These are phyloP conservation scores for Capsicum chinense DNA, from an alignment of 257 asterid species.

Conservation along the genomic window DNA sequence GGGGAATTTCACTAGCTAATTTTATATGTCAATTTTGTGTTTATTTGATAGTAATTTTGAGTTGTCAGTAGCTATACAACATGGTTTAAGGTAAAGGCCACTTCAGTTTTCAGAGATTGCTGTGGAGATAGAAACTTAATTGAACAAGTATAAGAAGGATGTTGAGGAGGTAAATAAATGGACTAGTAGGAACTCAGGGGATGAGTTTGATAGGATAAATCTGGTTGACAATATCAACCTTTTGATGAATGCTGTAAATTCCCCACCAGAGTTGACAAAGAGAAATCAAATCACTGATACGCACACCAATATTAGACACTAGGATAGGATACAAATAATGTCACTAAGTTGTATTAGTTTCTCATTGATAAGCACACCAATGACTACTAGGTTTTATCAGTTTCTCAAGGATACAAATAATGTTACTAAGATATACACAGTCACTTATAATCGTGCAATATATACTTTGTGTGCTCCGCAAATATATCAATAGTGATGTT, in stretches of 20 bases:
- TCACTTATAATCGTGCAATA: too few species aligned
- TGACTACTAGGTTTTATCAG: too few species aligned
- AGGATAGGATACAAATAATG: too few species aligned
- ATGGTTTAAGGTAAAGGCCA: constrained; percentile 94
- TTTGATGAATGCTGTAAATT: constrained; percentile 92
- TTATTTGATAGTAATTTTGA: constrained; percentile 91
- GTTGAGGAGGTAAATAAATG: constrained; percentile 91
- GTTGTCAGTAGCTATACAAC: constrained; percentile 85
- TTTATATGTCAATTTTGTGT: constrained; percentile 94
- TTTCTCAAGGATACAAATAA: too few species aligned
- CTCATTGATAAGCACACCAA: too few species aligned
- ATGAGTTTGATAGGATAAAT: constrained; percentile 86
- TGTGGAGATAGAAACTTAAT: constrained; percentile 78
- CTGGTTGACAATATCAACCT: constrained; percentile 87
- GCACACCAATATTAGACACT: constrained; percentile 68
- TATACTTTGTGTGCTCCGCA: too few species aligned
- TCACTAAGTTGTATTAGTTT: too few species aligned
- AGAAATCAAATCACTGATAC: constrained; percentile 82
- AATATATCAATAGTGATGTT: too few species aligned
- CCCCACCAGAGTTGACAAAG: constrained; percentile 91
- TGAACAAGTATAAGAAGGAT: constrained; percentile 81
- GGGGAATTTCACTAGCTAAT: constrained; percentile 71
- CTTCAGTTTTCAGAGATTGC: constrained; percentile 95
- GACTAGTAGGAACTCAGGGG: constrained; percentile 81
- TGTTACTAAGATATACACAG: too few species aligned